Percentiles rank a stretch among this genome's conserved stretches.
Conservation (phyloP, 805 yeast species). For the Suhomyces sp. region DNA sequence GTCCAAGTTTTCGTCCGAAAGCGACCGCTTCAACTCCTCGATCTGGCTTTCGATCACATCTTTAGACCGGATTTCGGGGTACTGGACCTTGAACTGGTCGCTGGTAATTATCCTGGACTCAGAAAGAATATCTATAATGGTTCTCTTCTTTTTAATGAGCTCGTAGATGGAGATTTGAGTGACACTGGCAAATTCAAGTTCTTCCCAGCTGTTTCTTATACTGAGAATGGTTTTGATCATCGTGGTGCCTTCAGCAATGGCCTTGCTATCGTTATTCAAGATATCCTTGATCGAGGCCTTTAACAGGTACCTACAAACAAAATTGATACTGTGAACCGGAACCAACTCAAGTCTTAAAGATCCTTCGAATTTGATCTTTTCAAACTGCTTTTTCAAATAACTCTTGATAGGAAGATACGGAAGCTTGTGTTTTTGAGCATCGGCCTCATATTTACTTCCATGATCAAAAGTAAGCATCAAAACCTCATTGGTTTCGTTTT, state of each 20-base stretch:
- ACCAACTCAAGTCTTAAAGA: constrained; percentile 38
- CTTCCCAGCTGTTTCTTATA: constrained; percentile 43
- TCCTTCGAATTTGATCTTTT: constrained; percentile 32
- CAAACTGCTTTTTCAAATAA: constrained; percentile 36
- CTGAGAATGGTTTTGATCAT: constrained; percentile 35
- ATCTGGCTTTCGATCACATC: constrained; percentile 50
- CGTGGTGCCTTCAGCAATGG: constrained; percentile 32
- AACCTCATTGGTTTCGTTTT: constrained; percentile 31
- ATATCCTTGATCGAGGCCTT: constrained; percentile 32
- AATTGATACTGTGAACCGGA: constrained; percentile 40
- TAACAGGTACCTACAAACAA: constrained; percentile 39
- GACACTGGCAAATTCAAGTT: constrained; percentile 36
- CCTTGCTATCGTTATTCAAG: constrained; percentile 33
- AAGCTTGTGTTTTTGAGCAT: constrained; percentile 19
- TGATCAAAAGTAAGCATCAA: constrained; percentile 46
- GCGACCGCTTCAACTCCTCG: constrained; percentile 51
- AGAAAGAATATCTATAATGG: constrained; percentile 28
- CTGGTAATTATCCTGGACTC: constrained; percentile 29
- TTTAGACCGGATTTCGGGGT: constrained; percentile 44
- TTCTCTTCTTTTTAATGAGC: constrained; percentile 34
- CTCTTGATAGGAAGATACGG: constrained; percentile 37
- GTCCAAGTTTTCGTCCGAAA: constrained; percentile 86
- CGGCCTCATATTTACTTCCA: constrained; percentile 31
- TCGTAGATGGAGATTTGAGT: constrained; percentile 37
- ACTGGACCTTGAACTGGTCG: constrained; percentile 45